Evolutionary conservation across 306 rosid genomes (phyloP).

Genomic region (Vigna angularis): DNA sequence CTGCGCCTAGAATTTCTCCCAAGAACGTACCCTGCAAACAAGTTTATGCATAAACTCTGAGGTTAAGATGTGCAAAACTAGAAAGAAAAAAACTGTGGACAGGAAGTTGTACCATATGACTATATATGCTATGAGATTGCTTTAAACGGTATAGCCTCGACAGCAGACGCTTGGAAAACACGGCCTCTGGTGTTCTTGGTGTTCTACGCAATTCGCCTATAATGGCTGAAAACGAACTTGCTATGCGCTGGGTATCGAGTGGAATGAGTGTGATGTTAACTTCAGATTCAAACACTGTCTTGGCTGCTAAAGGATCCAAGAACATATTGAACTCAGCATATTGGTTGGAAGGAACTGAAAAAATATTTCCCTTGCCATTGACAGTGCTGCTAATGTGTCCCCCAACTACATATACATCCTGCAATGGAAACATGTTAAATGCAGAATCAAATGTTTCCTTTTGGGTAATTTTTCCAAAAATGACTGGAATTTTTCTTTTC

Average conservation of each 20-base stretch:
- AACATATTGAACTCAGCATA: conserved; percentile 90
- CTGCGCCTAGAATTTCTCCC: conserved; percentile 83
- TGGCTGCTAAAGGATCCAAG: conserved; percentile 88
- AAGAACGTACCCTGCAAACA: conserved; percentile 70
- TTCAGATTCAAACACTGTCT: conserved; percentile 66
- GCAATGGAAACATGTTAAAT: conserved; percentile 29
- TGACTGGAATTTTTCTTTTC: not conserved
- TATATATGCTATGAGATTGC: conserved; percentile 54
- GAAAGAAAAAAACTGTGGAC: conserved; percentile 1
- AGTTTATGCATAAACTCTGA: not conserved
- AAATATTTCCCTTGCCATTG: conserved; percentile 73
- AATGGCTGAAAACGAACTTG: conserved; percentile 57
- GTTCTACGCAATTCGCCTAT: conserved; percentile 38
- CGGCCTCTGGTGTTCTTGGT: conserved; percentile 65
- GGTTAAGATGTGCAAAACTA: not conserved
- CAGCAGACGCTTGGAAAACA: conserved; percentile 57
- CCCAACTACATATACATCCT: conserved; percentile 88
- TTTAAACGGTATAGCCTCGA: conserved; percentile 65
- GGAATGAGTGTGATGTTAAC: conserved; percentile 78
- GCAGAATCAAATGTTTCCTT: conserved; percentile 8
- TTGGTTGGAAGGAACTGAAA: conserved; percentile 68
- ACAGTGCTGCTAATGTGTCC: conserved; percentile 65
- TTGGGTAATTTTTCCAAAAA: not conserved
- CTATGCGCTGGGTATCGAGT: conserved; percentile 60
- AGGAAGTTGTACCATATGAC: conserved; percentile 72